A percentile compares a stretch with the other conserved stretches of the same genome.
phyloP scores from a whole-genome alignment of 257 asterid species.

The Solanum neorickii region DNA sequence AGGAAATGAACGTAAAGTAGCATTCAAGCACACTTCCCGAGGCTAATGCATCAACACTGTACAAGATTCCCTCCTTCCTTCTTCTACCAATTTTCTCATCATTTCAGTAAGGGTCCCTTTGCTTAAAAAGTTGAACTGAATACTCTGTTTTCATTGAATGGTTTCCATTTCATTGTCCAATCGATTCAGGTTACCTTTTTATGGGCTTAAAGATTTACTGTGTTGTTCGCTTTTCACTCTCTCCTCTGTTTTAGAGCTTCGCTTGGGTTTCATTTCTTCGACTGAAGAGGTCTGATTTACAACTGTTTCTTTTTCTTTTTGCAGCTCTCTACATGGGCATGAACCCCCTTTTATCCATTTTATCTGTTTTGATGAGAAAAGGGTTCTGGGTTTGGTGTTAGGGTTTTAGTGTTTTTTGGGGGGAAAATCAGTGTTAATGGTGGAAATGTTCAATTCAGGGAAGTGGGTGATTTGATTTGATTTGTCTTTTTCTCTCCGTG shows the following conservation, averaged over 20 bases:
- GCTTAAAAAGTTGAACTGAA: slow-evolving; percentile 14
- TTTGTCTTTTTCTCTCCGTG: background rate
- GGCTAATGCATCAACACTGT: slow-evolving; percentile 18
- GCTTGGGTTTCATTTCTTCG: slow-evolving; percentile 11
- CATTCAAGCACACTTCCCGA: slow-evolving; percentile 29
- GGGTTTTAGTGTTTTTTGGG: background rate
- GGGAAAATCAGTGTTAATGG: background rate
- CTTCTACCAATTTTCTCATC: slow-evolving; percentile 4
- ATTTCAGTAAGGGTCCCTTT: slow-evolving; percentile 2
- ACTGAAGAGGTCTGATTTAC: background rate
- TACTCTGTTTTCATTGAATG: slow-evolving; percentile 8
- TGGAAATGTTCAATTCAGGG: slow-evolving; percentile 1
- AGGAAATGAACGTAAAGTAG: slow-evolving; percentile 12
- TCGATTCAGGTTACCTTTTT: slow-evolving; percentile 10
- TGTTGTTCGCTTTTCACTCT: slow-evolving; percentile 9
- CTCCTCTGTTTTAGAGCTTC: slow-evolving; percentile 3
- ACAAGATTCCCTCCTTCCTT: background rate
- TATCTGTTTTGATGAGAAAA: background rate
- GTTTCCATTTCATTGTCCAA: slow-evolving; percentile 9
- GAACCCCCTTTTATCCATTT: background rate
- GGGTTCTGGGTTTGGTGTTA: background rate
- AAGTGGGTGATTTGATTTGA: slow-evolving; percentile 11
- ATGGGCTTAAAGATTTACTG: background rate
- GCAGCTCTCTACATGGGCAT: background rate
- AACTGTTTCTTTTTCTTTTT: background rate